Conservation (phyloP, 1,284 basidiomycete species). For the Rhodotorula sp. region DNA sequence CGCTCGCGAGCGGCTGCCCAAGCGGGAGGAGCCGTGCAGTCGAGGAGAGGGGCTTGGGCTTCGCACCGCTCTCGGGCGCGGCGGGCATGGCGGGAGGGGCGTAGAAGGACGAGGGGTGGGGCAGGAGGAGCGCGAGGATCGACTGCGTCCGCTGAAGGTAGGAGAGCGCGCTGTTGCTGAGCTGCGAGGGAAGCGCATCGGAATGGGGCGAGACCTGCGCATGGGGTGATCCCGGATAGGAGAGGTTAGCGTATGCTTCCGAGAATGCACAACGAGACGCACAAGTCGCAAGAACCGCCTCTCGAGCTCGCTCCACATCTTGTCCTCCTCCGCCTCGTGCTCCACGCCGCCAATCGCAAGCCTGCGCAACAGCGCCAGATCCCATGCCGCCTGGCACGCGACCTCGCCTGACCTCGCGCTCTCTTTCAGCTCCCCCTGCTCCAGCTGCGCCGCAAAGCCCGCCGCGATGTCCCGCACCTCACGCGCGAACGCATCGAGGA, state of each 20-base stretch:
- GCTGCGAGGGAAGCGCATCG: neutral
- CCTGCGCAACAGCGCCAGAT: conserved; percentile 14
- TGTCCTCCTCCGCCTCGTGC: neutral
- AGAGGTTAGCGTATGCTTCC: no score
- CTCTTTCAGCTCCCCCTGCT: neutral
- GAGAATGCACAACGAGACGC: neutral
- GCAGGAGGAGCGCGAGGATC: conserved; percentile 26
- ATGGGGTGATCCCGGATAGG: no score
- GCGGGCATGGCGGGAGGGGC: neutral
- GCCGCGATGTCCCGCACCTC: neutral
- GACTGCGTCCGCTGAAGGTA: conserved; percentile 39
- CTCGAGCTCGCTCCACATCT: neutral
- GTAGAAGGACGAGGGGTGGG: neutral
- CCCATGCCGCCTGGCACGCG: conserved; percentile 29
- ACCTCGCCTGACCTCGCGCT: neutral
- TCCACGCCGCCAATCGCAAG: neutral
- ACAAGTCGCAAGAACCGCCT: conserved; percentile 8
- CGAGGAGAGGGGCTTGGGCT: neutral
- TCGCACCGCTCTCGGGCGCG: neutral
- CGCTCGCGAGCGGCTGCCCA: conserved; percentile 2
- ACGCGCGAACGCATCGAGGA: conserved; percentile 16
- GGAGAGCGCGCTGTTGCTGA: neutral
- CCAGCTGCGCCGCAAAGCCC: conserved; percentile 7
- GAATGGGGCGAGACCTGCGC: neutral
- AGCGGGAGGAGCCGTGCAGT: conserved; percentile 10